Conservation (phyloP, 192 early-diverging fungal genomes). For the Backusella tarrabulga region DNA sequence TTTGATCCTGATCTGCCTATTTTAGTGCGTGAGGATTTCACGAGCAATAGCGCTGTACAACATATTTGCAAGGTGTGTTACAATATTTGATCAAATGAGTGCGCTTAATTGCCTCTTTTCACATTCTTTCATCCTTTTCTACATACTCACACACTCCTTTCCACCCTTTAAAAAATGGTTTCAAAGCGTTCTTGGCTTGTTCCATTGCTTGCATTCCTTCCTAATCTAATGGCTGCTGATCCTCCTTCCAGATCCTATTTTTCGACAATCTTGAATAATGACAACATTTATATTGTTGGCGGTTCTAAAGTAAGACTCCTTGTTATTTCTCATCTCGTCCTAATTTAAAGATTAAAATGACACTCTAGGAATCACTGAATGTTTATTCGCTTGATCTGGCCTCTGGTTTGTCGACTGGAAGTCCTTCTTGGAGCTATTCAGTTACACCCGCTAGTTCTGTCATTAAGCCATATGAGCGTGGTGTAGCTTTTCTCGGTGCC, state of each 20-base stretch:
- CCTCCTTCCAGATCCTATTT: background rate
- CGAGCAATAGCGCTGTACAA: background rate
- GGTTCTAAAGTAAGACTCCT: background rate
- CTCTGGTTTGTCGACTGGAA: background rate
- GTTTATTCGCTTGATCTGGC: background rate
- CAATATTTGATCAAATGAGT: slow-evolving; percentile 5
- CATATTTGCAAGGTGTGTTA: background rate
- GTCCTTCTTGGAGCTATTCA: background rate
- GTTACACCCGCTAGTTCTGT: background rate
- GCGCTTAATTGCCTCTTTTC: background rate
- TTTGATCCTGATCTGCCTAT: background rate
- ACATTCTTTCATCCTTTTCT: background rate
- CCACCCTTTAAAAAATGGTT: background rate
- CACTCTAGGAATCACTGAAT: background rate
- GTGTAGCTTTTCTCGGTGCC: background rate
- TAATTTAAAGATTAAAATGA: background rate
- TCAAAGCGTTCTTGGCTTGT: background rate
- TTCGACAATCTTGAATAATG: background rate
- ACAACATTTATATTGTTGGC: background rate
- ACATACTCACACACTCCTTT: background rate
- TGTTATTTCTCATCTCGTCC: background rate
- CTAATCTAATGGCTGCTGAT: background rate
- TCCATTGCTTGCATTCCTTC: slow-evolving; percentile 1
- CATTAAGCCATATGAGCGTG: background rate
- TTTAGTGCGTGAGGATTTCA: slow-evolving; percentile 4